Conservation (phyloP, 306 rosid species). For the Cicer judaicum region DNA sequence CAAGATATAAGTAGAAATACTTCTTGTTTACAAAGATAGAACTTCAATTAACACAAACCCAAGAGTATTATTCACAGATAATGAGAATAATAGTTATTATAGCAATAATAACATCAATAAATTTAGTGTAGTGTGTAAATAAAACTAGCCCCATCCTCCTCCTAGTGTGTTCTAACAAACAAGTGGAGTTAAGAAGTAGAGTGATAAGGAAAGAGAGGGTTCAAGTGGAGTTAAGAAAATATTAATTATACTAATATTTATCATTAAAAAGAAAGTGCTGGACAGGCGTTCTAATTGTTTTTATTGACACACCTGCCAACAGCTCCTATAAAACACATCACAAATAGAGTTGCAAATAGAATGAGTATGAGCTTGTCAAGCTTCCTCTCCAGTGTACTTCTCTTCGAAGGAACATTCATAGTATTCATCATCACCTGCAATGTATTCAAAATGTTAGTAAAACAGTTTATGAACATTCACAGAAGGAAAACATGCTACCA, state of each 20-base stretch:
- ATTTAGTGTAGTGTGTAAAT: background rate
- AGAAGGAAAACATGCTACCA: slow-evolving; percentile 23
- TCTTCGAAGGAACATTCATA: slow-evolving; percentile 95
- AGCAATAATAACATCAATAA: slow-evolving; percentile 32
- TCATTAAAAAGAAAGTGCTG: background rate
- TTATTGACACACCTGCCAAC: slow-evolving; percentile 71
- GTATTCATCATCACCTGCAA: slow-evolving; percentile 98
- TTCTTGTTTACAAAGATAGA: slow-evolving; percentile 72
- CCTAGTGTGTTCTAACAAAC: slow-evolving; percentile 7
- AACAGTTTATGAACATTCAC: slow-evolving; percentile 29
- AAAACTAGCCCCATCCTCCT: slow-evolving; percentile 21
- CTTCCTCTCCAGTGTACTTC: slow-evolving; percentile 96
- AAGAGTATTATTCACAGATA: slow-evolving; percentile 22
- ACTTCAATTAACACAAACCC: slow-evolving; percentile 57
- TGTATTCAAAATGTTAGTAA: slow-evolving; percentile 45
- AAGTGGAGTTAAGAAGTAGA: background rate
- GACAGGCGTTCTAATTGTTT: slow-evolving; percentile 11
- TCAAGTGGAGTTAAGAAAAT: too few relatives aligned
- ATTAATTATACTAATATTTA: too few relatives aligned
- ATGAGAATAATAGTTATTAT: slow-evolving; percentile 16
- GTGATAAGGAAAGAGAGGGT: too few relatives aligned
- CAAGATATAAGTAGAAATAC: slow-evolving; percentile 82
- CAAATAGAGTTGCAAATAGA: slow-evolving; percentile 76
- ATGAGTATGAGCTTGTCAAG: slow-evolving; percentile 89
- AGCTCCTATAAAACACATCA: slow-evolving; percentile 86